These are phyloP conservation scores for Chlamydomonas applanata DNA, from an alignment of 139 green algal species.

Conservation along the genomic window DNA sequence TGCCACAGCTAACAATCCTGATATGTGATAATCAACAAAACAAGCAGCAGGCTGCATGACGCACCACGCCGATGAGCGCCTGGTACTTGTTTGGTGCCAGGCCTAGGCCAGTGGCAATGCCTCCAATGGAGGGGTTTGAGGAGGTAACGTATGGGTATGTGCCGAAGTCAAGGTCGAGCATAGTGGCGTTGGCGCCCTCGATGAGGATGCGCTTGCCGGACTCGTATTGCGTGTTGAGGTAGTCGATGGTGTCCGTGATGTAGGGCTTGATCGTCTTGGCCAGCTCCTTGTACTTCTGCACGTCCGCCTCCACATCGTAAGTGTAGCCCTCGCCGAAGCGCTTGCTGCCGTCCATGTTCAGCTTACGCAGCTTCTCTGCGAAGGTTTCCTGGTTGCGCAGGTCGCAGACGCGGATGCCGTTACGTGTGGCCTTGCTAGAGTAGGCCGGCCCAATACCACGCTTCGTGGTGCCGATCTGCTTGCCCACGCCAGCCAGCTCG, in stretches of 20 bases:
- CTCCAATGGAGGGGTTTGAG: constrained; percentile 94
- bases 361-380: constrained; percentile 66
- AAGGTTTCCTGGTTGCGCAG: constrained; percentile 68
- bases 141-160: constrained; percentile 99
- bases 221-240: constrained; percentile 63
- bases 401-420: constrained; percentile 92
- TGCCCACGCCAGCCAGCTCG: constrained; percentile 72
- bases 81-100: constrained; percentile 87
- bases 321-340: constrained; percentile 71
- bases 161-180: constrained; percentile 98
- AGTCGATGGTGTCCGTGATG: constrained; percentile 87
- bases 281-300: constrained; percentile 75
- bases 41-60: constrained; percentile 4
- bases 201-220: constrained; percentile 89
- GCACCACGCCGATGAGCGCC: constrained; percentile 90
- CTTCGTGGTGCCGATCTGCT: constrained; percentile 96
- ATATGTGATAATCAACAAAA: background rate
- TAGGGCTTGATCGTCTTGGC: constrained; percentile 63
- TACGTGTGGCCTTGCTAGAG: constrained; percentile 91
- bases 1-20: too few species aligned
- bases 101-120: constrained; percentile 90
- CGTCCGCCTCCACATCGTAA: constrained; percentile 88
- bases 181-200: constrained; percentile 98
- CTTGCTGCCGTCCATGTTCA: constrained; percentile 69
- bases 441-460: constrained; percentile 98